Base-by-base conservation (phyloP, 345 rosid genomes). In the Triadica sebifera region DNA sequence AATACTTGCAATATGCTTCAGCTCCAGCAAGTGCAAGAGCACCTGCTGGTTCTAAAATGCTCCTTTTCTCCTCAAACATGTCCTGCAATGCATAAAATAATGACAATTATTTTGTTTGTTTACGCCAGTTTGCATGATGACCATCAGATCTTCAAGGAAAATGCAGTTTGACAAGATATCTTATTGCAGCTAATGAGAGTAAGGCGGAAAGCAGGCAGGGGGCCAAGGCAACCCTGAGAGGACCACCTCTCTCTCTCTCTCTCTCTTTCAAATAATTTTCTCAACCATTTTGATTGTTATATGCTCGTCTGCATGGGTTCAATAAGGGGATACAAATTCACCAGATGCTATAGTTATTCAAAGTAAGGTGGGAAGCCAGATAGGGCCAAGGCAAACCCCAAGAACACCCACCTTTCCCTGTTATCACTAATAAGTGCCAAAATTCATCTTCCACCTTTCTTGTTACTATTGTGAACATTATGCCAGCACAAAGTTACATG, bases 11-110 rank as follows among this genome's bases (percentile, higher is more conserved):
- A 76, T 95, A 95, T 77, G 98, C 98, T 87, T 95, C 97, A 52
- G 97, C 96, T 68, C 99, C 99, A 61, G 98, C 99, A 78, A 95
- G 89, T 10, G 99, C 86, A 74, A 95, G 93, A 38, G 99, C 97
- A 29, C 99, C 99, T 37, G 99, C 99, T 75, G 99, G 98, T 82
- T 95, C 98, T 67, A 95, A 74, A 77, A 93, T 93, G 86, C 84
- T 95, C 77, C 96, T 85, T 84, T 91, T 90, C 92, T 95, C 98
- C 88, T 93, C 99, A 83, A 89, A 91, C 98, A 95, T 90, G 84
- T 90, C 96, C 98, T 95, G 86, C 65, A 84, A 78, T 50, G 82
- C 5, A 57, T 37, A 5, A 56, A 62, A 46, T 77, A 53, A 15
- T 55, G 55, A 29, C 51, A 70, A 77, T 58, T 65, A 50, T 12